These are phyloP conservation scores for Trichoderma citrinoviride DNA, from an alignment of 2,329 filamentous ascomycete species.

Conservation along the genomic window DNA sequence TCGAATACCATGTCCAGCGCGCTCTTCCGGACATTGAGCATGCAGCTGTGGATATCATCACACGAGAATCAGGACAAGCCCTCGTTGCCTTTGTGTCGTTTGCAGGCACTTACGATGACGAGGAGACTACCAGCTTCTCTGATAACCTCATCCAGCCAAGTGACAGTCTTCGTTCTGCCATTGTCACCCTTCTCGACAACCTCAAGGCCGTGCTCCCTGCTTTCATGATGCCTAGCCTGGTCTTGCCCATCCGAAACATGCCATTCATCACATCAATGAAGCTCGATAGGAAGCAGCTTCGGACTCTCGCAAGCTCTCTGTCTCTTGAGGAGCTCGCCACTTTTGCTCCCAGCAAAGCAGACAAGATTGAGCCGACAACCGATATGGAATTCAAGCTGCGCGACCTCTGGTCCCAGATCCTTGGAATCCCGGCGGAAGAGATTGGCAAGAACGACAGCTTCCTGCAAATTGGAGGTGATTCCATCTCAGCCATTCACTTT, in stretches of 20 bases:
- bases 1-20: not conserved
- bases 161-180: not conserved
- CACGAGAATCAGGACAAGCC: not conserved
- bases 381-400: slow-evolving; percentile 23
- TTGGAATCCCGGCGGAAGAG: slow-evolving; percentile 30
- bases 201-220: slow-evolving; percentile 20
- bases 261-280: slow-evolving; percentile 24
- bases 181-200: not conserved
- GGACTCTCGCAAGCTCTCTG: not conserved
- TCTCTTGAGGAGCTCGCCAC: slow-evolving; percentile 15
- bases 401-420: slow-evolving; percentile 33
- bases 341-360: slow-evolving; percentile 5
- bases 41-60: not conserved
- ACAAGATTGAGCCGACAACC: slow-evolving; percentile 24
- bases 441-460: slow-evolving; percentile 28
- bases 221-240: slow-evolving; percentile 26
- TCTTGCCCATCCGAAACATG: slow-evolving; percentile 23
- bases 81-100: slow-evolving; percentile 18
- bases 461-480: slow-evolving; percentile 40
- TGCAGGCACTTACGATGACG: not conserved
- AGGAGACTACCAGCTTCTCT: not conserved
- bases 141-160: not conserved
- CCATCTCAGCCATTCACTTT: slow-evolving; percentile 44
- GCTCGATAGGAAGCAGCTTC: slow-evolving; percentile 21
- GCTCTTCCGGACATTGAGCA: not conserved